Conservation (phyloP, 1,139 yeast genomes). For the Zygoascus hellenicus region DNA sequence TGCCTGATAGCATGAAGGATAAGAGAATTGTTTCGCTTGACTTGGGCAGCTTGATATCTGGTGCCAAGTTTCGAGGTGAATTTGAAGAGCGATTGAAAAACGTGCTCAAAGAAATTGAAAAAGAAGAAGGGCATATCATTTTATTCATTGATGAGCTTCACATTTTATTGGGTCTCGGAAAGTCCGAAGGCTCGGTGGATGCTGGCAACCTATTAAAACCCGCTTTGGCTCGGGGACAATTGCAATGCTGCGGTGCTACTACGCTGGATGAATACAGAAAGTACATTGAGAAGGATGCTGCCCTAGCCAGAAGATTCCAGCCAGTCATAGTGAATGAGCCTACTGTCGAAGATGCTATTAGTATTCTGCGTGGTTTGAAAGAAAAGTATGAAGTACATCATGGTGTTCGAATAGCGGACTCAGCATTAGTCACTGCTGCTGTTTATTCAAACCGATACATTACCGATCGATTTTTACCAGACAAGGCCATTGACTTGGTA, state of each 20-base stretch:
- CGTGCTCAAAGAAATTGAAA: constrained; percentile 82
- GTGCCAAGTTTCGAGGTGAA: constrained; percentile 93
- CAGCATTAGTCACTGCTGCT: constrained; percentile 92
- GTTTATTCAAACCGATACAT: constrained; percentile 85
- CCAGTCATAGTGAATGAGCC: constrained; percentile 87
- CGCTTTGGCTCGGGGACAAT: constrained; percentile 85
- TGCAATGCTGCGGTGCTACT: constrained; percentile 96
- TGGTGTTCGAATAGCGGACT: constrained; percentile 93
- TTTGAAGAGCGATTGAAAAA: constrained; percentile 85
- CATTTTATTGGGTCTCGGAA: constrained; percentile 84
- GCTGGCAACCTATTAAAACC: constrained; percentile 93
- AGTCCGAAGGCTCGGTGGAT: constrained; percentile 93
- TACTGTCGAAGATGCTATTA: constrained; percentile 84
- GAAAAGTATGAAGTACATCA: constrained; percentile 96
- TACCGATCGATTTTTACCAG: constrained; percentile 87
- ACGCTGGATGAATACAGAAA: constrained; percentile 82
- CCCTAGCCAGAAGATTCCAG: constrained; percentile 86
- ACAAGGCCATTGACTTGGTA: constrained; percentile 91
- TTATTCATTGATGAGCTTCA: constrained; percentile 92
- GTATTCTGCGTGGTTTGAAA: constrained; percentile 86
- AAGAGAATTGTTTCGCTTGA: constrained; percentile 80
- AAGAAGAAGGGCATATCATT: constrained; percentile 69
- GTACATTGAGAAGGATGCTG: constrained; percentile 88
- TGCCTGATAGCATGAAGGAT: constrained; percentile 87
- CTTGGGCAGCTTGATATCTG: constrained; percentile 83